Evolutionary conservation across 106 monocot species (phyloP).

Genomic region (Dendrobium nobile): DNA sequence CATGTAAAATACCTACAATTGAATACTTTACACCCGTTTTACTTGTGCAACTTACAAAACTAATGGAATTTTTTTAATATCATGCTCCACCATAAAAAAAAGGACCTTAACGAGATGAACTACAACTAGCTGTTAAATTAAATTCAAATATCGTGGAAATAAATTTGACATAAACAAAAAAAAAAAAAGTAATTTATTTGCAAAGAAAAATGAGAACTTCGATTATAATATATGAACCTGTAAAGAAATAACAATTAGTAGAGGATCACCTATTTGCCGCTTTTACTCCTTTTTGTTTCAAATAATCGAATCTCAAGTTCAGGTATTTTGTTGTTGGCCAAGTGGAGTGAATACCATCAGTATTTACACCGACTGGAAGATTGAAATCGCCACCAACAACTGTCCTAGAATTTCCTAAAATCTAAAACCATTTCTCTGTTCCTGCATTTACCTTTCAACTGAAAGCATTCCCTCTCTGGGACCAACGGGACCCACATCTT

Average conservation of each 20-base stretch:
- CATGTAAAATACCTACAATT: no score
- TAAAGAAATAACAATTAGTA: slow-evolving; percentile 31
- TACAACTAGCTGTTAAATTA: no score
- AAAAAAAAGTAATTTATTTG: neutral
- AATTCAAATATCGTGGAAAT: no score
- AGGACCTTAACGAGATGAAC: no score
- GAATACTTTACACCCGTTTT: no score
- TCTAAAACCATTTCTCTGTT: neutral
- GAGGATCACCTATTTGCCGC: slow-evolving; percentile 23
- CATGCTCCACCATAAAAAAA: no score
- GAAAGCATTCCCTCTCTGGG: slow-evolving; percentile 11
- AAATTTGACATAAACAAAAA: no score
- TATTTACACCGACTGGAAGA: slow-evolving; percentile 7
- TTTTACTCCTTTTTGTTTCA: slow-evolving; percentile 2
- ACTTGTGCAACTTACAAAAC: no score
- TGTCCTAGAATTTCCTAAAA: slow-evolving; percentile 4
- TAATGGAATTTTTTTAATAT: no score
- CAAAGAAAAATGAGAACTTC: slow-evolving; percentile 3
- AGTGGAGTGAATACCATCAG: slow-evolving; percentile 11
- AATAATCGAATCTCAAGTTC: slow-evolving; percentile 20
- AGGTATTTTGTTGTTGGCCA: slow-evolving; percentile 8
- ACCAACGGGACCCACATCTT: slow-evolving; percentile 14
- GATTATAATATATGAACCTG: slow-evolving; percentile 20
- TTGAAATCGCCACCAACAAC: slow-evolving; percentile 1
- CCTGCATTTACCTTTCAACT: no score